Evolutionary conservation across 257 asterid genomes (phyloP), one percentile per base, ranked within the genome.

Genomic region (Verbascum thapsus): DNA sequence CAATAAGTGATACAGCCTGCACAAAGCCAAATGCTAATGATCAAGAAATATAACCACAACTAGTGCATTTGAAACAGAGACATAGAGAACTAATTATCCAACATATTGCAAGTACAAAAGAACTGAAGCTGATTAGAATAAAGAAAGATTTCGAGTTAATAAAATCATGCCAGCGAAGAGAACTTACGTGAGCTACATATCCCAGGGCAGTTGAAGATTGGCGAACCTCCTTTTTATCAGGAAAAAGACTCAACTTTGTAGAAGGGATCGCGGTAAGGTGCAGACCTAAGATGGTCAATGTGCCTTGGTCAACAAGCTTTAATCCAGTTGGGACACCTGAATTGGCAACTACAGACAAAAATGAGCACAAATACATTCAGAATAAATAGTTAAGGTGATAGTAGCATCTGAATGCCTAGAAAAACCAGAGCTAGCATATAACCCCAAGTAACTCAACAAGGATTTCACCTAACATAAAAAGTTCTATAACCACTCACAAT

Each of bases 151-250:
- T 50, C 37, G 50, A 53, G 56, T 67, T 19, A 48, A 51, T 69
- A 53, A 44, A 42, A 39, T 16, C 5, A 26, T 30, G 67, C 15
- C 68, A 71, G 79, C 66, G 74, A 69, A 75, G 67, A 2, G 3
- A 76, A 77, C 96, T 72, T 73, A 92, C 99, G 61, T 92, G 96
- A 35, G 99, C 95, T 37, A 87, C 89, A 75, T 83, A 87, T 81
- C 97, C 99, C 74, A 92, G 83, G 68, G 99, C 99, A 41, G 97
- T 85, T 55, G 97, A 90, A 60, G 99, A 87, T 69, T 86, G 84
- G 82, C 85, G 97, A 75, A 83, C 80, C 80, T 89, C 99, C 90
- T 89, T 85, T 84, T 92, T 92, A 81, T 92, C 97, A 68, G 96
- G 81, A 83, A 92, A 92, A 76, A 92, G 83, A 73, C 90, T 81